Base-by-base conservation (phyloP, 371 early-diverging fungal genomes). In the Mortierella sp. region DNA sequence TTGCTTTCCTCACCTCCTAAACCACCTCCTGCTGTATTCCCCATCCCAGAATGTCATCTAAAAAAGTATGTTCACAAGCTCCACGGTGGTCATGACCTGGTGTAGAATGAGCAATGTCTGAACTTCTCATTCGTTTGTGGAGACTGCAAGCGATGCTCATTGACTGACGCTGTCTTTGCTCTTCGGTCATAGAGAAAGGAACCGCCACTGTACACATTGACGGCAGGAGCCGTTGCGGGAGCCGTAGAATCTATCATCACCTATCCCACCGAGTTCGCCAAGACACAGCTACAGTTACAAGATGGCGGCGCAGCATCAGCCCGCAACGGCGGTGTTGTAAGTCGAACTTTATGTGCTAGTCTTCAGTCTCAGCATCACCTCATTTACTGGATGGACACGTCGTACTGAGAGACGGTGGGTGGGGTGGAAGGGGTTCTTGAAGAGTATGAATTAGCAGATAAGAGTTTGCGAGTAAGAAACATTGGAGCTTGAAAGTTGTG, bases 191-290 rank as follows among this genome's bases (percentile, higher is more conserved):
- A 39, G 59, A 49, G 59, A 52, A 53, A 45, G 45, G 51, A 50
- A 12, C 51, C 51, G 4, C 51, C 51, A 8, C 51, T 80, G 58
- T 78, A 84, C 62, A 91, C 92, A 24, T 76, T 93, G 39, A 34
- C 87, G 9, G 93, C 96, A 1, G 97, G 97, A 12, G 88, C 90
- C 4, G 60, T 95, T 21, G 96, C 96, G 12, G 97, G 97, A 28
- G 94, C 88, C 4, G 85, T 96, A 30, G 97, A 97, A 74, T 94
- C 92, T 18, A 84, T 91, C 1, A 79, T 90, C 21, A 96, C 96
- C 4, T 97, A 96, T 68, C 96, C 96, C 0, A 95, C 95, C 6
- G 96, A 96, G 80, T 95, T 90, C 73, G 91, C 95, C 53, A 97
- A 97, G 73, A 97, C 98, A 3, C 94, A 93, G 59, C 83, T 97